Base-by-base conservation (phyloP, 139 green algal species). In the Tetradesmus lagerheimii region DNA sequence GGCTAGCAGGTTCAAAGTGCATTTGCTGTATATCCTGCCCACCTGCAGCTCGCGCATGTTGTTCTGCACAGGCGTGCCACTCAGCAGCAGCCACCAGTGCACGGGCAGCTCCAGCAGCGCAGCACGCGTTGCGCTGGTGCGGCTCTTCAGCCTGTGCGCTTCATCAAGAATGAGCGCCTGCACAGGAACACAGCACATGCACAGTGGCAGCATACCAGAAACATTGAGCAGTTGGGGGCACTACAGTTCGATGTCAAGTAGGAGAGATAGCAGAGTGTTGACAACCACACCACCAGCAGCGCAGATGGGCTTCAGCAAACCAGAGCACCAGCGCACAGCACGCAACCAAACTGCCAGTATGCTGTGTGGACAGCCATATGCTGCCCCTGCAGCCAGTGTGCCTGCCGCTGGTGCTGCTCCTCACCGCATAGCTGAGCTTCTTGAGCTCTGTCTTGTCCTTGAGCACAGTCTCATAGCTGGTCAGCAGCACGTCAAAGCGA, bases 1-100 rank as follows among this genome's bases (percentile, higher is more conserved):
- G 23, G 1, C 4, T n/a, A 41, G 1, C 71, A 20, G 71, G 1
- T 41, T 20, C 57, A 31, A 16, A 71, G 57, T 31, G 67, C 77
- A 47, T n/a, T n/a, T n/a, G n/a, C n/a, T n/a, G n/a, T n/a, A n/a
- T 34, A 6, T 8, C 14, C 8, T 35, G n/a, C 37, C 1, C 53
- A 87, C 82, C 82, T 90, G 86, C 75, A 90, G 82, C 91, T 99
- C 97, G 1, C 90, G 89, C 89, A 98, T 96, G 95, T 99, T 98
- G 95, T 99, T 99, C 93, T 99, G 97, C 53, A 99, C 94, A 43
- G 97, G 97, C 9, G 97, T 99, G 50, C 97, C 97, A n/a, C 97
- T 99, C 37, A 99, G 94, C 91, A 99, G 95, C 88, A 99, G 94
- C 92, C 96, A 89, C 95, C 96, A 98, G 18, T 91, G 37, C 29